These are phyloP conservation scores for Dipodascus albidus DNA, from an alignment of 805 yeast genomes.

Conservation along the genomic window DNA sequence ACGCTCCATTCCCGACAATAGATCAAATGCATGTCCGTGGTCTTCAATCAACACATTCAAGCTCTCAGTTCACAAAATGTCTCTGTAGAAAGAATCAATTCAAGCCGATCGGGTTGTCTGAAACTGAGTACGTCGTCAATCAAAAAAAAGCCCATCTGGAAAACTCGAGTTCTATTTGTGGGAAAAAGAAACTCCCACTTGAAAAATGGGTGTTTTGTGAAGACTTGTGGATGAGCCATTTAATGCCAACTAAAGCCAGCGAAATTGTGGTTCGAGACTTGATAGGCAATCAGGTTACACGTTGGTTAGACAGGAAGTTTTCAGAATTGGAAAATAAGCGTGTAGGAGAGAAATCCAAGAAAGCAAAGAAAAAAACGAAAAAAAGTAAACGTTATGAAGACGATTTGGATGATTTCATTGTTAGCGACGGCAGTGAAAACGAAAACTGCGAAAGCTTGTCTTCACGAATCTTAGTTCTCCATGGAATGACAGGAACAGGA, in stretches of 20 bases:
- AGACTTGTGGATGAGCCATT: slow-evolving; percentile 11
- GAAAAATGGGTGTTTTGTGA: slow-evolving; percentile 10
- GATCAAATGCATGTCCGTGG: not conserved
- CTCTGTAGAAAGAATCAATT: not conserved
- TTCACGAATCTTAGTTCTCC: slow-evolving; percentile 29
- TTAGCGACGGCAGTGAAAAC: slow-evolving; percentile 15
- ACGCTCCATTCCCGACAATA: not conserved
- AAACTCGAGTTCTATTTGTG: too few relatives aligned
- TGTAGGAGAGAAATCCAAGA: not conserved
- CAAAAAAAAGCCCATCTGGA: too few relatives aligned
- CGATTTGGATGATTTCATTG: slow-evolving; percentile 20
- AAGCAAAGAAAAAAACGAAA: slow-evolving; percentile 7
- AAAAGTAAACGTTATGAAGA: too few relatives aligned
- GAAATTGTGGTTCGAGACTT: slow-evolving; percentile 6
- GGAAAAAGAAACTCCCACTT: not conserved
- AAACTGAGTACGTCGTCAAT: too few relatives aligned
- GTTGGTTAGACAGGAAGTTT: slow-evolving; percentile 11
- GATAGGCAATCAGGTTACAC: slow-evolving; percentile 5
- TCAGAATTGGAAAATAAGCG: slow-evolving; percentile 5
- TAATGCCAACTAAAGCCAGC: slow-evolving; percentile 8
- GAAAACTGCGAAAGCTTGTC: slow-evolving; percentile 44
- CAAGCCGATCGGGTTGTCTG: not conserved
- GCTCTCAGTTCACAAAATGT: slow-evolving; percentile 5
- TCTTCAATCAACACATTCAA: not conserved
- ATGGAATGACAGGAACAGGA: slow-evolving; percentile 67